Base-by-base conservation (phyloP, 331 rosid genomes). In the Telfairia occidentalis region DNA sequence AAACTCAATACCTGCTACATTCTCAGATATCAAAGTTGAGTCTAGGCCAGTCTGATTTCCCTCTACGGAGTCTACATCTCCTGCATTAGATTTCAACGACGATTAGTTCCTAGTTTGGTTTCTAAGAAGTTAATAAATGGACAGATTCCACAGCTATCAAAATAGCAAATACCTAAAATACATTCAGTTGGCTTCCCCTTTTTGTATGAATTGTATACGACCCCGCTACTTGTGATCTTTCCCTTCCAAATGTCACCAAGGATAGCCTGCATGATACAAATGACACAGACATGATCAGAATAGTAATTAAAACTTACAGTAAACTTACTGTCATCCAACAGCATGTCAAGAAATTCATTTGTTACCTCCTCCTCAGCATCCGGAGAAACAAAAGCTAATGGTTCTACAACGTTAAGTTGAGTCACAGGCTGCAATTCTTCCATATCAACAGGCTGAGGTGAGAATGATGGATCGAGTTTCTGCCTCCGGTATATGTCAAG, bases 331-430 rank as follows among this genome's bases (percentile, higher is more conserved):
- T 32, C 60, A 78, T 43, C 53, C 28, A 60, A 64, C 61, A 60
- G 53, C 61, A 23, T 53, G 15, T 12, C 8, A 29, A 81, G 24
- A 7, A 79, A 9, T 5, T 8, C 7, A 49, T 30, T 26, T 7
- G n/a, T 71, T 77, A 87, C 91, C 91, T 83, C 85, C 78, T 87
- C 89, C 32, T 79, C 86, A 34, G 78, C 71, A 79, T 53, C 83
- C n/a, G 91, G 91, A 71, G 84, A 82, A 79, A 77, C 78, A 81
- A 87, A 87, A 71, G 91, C 91, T 73, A 87, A 79, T 43, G 91
- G 91, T 72, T 84, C 87, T 58, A 65, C 46, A 75, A 61, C 46
- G 34, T 48, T 78, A 37, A 29, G 79, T 77, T 85, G 64, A 76
- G 83, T 85, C 63, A 85, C 28, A 26, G 81, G 63, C 7, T 73